Conservation (phyloP, 2,329 filamentous ascomycete genomes). For the Fusarium protoensiforme region DNA sequence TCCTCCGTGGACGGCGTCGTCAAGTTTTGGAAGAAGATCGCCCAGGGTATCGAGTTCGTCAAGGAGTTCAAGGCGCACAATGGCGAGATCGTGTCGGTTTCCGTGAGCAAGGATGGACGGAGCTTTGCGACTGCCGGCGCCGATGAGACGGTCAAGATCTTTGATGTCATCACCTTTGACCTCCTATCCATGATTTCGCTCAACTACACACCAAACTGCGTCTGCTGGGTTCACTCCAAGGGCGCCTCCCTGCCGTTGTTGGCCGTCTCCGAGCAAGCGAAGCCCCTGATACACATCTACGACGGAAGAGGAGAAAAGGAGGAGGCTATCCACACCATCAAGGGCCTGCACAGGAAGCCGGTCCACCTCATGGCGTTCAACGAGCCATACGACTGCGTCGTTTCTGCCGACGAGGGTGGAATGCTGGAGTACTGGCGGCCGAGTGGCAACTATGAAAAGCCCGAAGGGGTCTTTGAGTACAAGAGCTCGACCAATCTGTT, state of each 20-base stretch:
- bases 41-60: constrained; percentile 92
- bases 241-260: constrained; percentile 89
- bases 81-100: constrained; percentile 85
- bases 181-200: constrained; percentile 85
- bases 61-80: constrained; percentile 96
- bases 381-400: constrained; percentile 85
- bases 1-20: constrained; percentile 95
- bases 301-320: constrained; percentile 88
- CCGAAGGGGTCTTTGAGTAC: constrained; percentile 88
- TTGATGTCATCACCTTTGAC: constrained; percentile 87
- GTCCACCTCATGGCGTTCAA: constrained; percentile 93
- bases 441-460: constrained; percentile 84
- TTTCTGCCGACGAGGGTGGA: constrained; percentile 88
- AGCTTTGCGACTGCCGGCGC: constrained; percentile 90
- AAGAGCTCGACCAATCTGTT: constrained; percentile 96
- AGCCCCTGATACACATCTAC: constrained; percentile 81
- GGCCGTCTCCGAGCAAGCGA: constrained; percentile 81
- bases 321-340: constrained; percentile 80
- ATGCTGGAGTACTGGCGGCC: constrained; percentile 99
- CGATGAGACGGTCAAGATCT: constrained; percentile 84
- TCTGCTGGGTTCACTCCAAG: constrained; percentile 92
- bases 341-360: constrained; percentile 81
- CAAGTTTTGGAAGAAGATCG: constrained; percentile 99
- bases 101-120: constrained; percentile 87
- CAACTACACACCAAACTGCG: constrained; percentile 77